Evolutionary conservation across 1,139 yeast genomes (phyloP).

Genomic region (Eremothecium cymbalariae): DNA sequence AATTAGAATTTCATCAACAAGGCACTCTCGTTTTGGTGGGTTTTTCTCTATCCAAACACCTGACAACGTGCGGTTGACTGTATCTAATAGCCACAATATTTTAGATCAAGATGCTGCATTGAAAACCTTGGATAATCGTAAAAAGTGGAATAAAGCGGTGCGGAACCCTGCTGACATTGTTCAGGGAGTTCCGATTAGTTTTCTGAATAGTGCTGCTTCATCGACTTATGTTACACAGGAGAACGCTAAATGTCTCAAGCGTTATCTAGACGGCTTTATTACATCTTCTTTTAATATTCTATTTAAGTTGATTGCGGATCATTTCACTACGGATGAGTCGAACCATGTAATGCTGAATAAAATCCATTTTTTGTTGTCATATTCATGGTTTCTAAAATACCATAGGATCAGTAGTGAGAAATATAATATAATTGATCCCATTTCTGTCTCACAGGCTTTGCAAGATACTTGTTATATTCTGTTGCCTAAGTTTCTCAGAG

Average conservation of each 20-base stretch:
- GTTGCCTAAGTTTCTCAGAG: constrained; percentile 49
- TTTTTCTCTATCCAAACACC: constrained; percentile 59
- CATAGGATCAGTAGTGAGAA: constrained; percentile 18
- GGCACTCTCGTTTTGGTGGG: constrained; percentile 92
- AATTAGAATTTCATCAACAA: constrained; percentile 48
- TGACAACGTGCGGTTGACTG: constrained; percentile 50
- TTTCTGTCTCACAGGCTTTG: constrained; percentile 54
- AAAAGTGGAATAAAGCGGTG: constrained; percentile 52
- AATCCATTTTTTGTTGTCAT: constrained; percentile 50
- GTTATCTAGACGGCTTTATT: constrained; percentile 50
- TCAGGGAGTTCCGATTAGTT: constrained; percentile 31
- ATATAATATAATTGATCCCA: constrained; percentile 13
- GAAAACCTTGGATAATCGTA: constrained; percentile 54
- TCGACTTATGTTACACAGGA: constrained; percentile 30
- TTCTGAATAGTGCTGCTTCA: constrained; percentile 29
- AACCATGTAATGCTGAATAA: constrained; percentile 30
- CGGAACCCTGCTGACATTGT: constrained; percentile 41
- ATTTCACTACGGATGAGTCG: constrained; percentile 41
- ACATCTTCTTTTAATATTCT: constrained; percentile 74
- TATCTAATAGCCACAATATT: constrained; percentile 71
- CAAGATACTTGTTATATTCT: constrained; percentile 59
- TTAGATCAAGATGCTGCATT: constrained; percentile 42
- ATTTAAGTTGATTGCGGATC: constrained; percentile 44
- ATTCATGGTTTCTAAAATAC: constrained; percentile 62
- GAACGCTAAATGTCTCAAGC: constrained; percentile 34